A percentile compares a stretch with the other conserved stretches of the same genome.
Conservation (phyloP, 257 asterid genomes). For the Vinca minor region DNA sequence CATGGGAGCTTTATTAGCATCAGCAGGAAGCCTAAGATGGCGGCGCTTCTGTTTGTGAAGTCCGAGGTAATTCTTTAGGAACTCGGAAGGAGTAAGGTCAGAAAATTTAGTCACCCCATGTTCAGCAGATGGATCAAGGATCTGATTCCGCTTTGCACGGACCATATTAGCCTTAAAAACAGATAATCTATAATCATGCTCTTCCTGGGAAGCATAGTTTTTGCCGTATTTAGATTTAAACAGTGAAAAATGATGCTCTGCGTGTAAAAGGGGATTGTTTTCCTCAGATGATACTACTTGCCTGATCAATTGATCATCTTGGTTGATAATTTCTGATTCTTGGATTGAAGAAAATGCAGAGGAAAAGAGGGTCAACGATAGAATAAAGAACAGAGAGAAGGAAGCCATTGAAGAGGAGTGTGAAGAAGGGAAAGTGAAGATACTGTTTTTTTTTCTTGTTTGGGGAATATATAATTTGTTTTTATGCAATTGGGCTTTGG, state of each 20-base stretch:
- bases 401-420: slow-evolving; percentile 39
- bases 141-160: slow-evolving; percentile 73
- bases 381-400: slow-evolving; percentile 14
- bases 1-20: slow-evolving; percentile 56
- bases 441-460: slow-evolving; percentile 10
- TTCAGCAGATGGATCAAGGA: slow-evolving; percentile 65
- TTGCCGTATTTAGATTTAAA: slow-evolving; percentile 53
- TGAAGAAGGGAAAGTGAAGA: slow-evolving; percentile 15
- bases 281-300: slow-evolving; percentile 74
- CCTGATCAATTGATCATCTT: slow-evolving; percentile 53
- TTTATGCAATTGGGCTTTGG: slow-evolving; percentile 1
- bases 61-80: slow-evolving; percentile 50
- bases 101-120: slow-evolving; percentile 87
- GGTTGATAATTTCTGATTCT: background rate
- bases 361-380: slow-evolving; percentile 25
- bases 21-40: slow-evolving; percentile 47
- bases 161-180: slow-evolving; percentile 72
- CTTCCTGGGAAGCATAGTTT: slow-evolving; percentile 56
- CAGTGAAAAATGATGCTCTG: slow-evolving; percentile 62
- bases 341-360: slow-evolving; percentile 21
- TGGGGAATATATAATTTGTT: slow-evolving; percentile 19
- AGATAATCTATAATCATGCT: slow-evolving; percentile 63
- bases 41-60: slow-evolving; percentile 27
- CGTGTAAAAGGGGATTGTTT: slow-evolving; percentile 46
- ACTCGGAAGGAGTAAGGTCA: slow-evolving; percentile 71